phyloP scores from a whole-genome alignment of 495 filamentous ascomycete species.

The Neurospora tetrasperma region DNA sequence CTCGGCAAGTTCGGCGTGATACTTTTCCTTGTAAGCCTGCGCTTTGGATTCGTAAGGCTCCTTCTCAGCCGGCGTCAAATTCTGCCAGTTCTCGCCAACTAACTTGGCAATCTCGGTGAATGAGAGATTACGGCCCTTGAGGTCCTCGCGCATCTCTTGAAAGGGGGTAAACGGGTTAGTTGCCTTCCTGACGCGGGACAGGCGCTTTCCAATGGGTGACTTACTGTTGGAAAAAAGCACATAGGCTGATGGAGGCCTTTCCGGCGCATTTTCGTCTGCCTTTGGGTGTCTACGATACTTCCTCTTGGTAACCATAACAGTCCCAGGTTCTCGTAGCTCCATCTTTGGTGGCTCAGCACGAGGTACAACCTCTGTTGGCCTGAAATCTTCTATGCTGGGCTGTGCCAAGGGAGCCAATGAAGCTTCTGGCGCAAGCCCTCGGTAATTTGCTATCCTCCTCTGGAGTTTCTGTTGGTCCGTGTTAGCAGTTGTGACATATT shows the following conservation, averaged over 20 bases:
- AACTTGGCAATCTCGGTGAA: conserved; percentile 78
- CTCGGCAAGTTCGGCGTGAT: conserved; percentile 51
- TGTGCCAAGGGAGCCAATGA: conserved; percentile 32
- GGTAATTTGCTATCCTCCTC: conserved; percentile 42
- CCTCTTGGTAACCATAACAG: conserved; percentile 40
- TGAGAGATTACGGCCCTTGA: conserved; percentile 60
- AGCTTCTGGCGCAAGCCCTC: conserved; percentile 43
- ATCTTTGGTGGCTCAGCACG: conserved; percentile 20
- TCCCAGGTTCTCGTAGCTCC: conserved; percentile 24
- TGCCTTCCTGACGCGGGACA: not conserved
- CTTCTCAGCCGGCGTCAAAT: conserved; percentile 49
- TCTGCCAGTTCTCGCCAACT: conserved; percentile 73
- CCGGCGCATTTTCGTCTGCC: conserved; percentile 70
- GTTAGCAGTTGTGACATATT: conserved; percentile 3
- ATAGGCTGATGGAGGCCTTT: conserved; percentile 68
- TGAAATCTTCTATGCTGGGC: conserved; percentile 28
- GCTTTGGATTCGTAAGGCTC: conserved; percentile 63
- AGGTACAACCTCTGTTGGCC: conserved; percentile 18
- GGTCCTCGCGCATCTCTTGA: conserved; percentile 59
- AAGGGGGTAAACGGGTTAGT: not conserved
- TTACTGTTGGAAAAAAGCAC: conserved; percentile 76
- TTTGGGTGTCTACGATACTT: conserved; percentile 76
- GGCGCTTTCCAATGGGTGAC: conserved; percentile 15
- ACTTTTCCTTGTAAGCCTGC: conserved; percentile 58
- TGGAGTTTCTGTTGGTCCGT: conserved; percentile 37